These are phyloP conservation scores for Fibroporia radiculosa DNA, from an alignment of 768 basidiomycete species.

Conservation along the genomic window DNA sequence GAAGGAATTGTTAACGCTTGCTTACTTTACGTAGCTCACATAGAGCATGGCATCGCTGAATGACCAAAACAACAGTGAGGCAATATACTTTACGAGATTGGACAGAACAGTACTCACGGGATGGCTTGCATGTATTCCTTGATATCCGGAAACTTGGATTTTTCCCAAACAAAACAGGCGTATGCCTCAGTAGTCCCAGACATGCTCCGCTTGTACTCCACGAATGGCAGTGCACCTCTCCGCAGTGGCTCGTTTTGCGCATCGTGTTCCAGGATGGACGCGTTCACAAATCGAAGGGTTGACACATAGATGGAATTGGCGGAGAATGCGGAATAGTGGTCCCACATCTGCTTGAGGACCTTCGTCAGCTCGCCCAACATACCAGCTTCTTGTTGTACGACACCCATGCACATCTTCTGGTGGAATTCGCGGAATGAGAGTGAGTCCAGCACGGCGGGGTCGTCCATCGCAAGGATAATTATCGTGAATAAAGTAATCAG, in stretches of 20 bases:
- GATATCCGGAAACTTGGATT: slow-evolving; percentile 22
- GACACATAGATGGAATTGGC: slow-evolving; percentile 29
- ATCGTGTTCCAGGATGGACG: slow-evolving; percentile 25
- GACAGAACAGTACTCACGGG: slow-evolving; percentile 17
- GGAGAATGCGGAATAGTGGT: slow-evolving; percentile 21
- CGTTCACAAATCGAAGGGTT: slow-evolving; percentile 28
- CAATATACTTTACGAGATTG: too few relatives aligned
- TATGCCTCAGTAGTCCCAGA: slow-evolving; percentile 30
- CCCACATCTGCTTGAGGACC: slow-evolving; percentile 23
- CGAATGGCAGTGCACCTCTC: slow-evolving; percentile 17
- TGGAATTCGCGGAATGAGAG: slow-evolving; percentile 3
- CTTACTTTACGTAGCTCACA: slow-evolving; percentile 3
- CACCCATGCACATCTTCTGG: not conserved
- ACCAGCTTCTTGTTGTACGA: slow-evolving; percentile 9
- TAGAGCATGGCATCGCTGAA: slow-evolving; percentile 1
- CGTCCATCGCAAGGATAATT: slow-evolving; percentile 29
- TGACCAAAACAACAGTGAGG: not conserved
- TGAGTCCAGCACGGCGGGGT: slow-evolving; percentile 16
- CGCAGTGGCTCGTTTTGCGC: slow-evolving; percentile 19
- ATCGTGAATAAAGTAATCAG: slow-evolving; percentile 35
- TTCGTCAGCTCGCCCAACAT: slow-evolving; percentile 26
- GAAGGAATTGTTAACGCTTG: not conserved
- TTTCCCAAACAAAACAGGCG: slow-evolving; percentile 28
- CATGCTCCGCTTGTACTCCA: slow-evolving; percentile 18
- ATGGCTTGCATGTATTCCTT: slow-evolving; percentile 32